A percentile compares a stretch with the other conserved stretches of the same genome.
Conservation (phyloP, 345 rosid species). For the Arabidopsis suecica region DNA sequence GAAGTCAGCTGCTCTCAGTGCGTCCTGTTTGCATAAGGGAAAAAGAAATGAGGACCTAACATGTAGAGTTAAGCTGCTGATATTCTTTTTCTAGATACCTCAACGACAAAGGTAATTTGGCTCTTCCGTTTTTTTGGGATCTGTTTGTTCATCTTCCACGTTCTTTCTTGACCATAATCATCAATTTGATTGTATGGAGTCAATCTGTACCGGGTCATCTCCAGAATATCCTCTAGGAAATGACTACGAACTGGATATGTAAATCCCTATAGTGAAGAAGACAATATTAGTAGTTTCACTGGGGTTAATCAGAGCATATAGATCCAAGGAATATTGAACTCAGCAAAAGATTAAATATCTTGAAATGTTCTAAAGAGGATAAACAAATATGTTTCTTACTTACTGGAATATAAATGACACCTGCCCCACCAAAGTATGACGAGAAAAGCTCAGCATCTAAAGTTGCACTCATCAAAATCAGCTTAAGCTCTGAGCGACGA, state of each 20-base stretch:
- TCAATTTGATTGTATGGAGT: conserved; percentile 83
- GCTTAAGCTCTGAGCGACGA: conserved; percentile 76
- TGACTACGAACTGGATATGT: conserved; percentile 71
- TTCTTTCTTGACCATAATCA: conserved; percentile 90
- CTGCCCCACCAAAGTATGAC: conserved; percentile 85
- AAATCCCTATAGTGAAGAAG: conserved; percentile 67
- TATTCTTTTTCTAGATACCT: conserved; percentile 55
- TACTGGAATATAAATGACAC: conserved; percentile 76
- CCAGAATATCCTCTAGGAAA: conserved; percentile 86
- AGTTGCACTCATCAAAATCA: conserved; percentile 96
- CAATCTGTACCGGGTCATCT: conserved; percentile 71
- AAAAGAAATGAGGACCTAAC: conserved; percentile 27
- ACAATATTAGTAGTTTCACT: conserved; percentile 28
- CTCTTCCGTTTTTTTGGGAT: conserved; percentile 85
- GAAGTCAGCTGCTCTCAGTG: conserved; percentile 73
- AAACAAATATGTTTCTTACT: conserved; percentile 47
- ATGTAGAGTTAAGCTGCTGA: conserved; percentile 20
- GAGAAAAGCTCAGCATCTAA: conserved; percentile 94
- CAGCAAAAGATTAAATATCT: neutral
- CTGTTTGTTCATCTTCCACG: conserved; percentile 87
- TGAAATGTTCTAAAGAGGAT: conserved; percentile 4
- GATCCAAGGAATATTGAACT: conserved; percentile 2
- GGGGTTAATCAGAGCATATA: conserved; percentile 20
- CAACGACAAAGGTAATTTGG: conserved; percentile 81
- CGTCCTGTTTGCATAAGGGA: conserved; percentile 57